Evolutionary conservation across 345 rosid species (phyloP).

Genomic region (Chamaenerion angustifolium): DNA sequence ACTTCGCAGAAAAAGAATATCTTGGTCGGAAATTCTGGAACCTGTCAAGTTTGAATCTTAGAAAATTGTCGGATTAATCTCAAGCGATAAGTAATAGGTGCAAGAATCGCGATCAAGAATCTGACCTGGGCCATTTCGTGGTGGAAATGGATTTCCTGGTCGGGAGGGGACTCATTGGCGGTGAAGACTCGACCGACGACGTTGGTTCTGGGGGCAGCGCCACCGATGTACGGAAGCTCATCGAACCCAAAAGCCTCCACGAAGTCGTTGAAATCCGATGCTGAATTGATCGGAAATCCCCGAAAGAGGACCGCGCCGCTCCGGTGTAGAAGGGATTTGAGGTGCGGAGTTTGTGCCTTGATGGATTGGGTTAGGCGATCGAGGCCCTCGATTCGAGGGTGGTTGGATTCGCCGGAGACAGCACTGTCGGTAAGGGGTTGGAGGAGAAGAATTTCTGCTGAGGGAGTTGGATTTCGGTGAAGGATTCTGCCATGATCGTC

Average conservation of each 20-base stretch:
- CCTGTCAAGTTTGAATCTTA: constrained; percentile 19
- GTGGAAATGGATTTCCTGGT: constrained; percentile 81
- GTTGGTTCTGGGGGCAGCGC: constrained; percentile 69
- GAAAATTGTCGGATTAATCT: background rate
- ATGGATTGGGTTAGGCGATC: constrained; percentile 25
- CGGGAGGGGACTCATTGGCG: constrained; percentile 89
- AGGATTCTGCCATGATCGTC: constrained; percentile 17
- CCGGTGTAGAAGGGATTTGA: constrained; percentile 44
- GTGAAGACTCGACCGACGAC: constrained; percentile 86
- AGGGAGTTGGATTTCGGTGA: constrained; percentile 30
- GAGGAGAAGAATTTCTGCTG: constrained; percentile 40
- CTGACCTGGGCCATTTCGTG: constrained; percentile 91
- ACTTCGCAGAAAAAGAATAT: constrained; percentile 83
- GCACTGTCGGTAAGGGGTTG: constrained; percentile 39
- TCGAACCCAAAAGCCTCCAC: constrained; percentile 83
- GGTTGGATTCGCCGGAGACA: constrained; percentile 25
- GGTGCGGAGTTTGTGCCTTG: constrained; percentile 30
- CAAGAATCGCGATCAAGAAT: background rate
- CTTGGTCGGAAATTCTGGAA: constrained; percentile 81
- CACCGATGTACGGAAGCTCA: constrained; percentile 82
- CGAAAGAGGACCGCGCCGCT: constrained; percentile 63
- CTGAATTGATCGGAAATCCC: constrained; percentile 46
- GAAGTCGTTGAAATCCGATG: constrained; percentile 68
- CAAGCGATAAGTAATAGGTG: background rate
- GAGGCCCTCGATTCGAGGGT: no score